Evolutionary conservation across 345 rosid genomes (phyloP).

Genomic region (Zanthoxylum bungeanum): DNA sequence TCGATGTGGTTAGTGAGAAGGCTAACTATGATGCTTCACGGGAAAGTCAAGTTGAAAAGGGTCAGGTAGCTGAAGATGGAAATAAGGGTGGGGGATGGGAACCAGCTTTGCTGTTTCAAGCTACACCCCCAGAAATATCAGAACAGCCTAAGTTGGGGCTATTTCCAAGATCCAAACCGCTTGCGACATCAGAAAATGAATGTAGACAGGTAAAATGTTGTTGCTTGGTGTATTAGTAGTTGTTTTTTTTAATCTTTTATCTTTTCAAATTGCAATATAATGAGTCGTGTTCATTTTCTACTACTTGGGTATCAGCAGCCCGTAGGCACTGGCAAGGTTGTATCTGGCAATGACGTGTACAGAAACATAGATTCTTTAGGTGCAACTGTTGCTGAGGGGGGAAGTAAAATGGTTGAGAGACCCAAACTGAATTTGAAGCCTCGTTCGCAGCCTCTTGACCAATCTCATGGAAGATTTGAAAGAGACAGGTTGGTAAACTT

Average conservation of each 20-base stretch:
- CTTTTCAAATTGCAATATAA: neutral
- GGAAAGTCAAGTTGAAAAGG: conserved; percentile 15
- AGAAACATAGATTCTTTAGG: conserved; percentile 6
- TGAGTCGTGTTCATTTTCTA: neutral
- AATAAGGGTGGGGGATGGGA: conserved; percentile 5
- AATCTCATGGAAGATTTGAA: conserved; percentile 16
- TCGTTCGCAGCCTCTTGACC: conserved; percentile 21
- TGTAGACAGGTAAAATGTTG: conserved; percentile 17
- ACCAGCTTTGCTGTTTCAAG: neutral
- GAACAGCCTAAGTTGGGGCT: conserved; percentile 2
- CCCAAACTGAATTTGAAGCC: conserved; percentile 31
- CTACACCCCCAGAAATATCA: conserved; percentile 1
- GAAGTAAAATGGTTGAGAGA: conserved; percentile 18
- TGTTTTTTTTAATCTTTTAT: neutral
- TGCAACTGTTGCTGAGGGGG: neutral
- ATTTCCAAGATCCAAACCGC: conserved; percentile 5
- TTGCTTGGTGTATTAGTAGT: neutral
- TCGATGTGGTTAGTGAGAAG: conserved; percentile 7
- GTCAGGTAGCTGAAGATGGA: conserved; percentile 8
- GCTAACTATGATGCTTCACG: neutral
- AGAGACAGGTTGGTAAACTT: conserved; percentile 14
- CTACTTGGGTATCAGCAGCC: conserved; percentile 7
- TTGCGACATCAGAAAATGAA: conserved; percentile 7
- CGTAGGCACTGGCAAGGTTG: neutral
- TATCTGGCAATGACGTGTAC: neutral